Percentiles rank a stretch among this genome's conserved stretches.
Conservation (phyloP, 208 protist genomes). For the Acanthamoeba culbertsoni region DNA sequence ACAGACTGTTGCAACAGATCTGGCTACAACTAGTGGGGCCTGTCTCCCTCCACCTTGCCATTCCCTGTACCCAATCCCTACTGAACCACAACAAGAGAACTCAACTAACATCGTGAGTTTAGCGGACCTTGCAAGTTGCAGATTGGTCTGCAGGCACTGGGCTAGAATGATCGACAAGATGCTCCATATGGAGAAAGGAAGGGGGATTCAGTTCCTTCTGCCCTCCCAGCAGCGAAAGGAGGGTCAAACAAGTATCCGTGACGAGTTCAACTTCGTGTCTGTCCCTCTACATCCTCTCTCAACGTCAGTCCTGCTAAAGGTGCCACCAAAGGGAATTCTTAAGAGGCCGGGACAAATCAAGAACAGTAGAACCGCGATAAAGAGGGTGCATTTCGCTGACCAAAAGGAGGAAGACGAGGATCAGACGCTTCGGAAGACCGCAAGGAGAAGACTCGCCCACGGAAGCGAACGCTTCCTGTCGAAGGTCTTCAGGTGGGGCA, state of each 20-base stretch:
- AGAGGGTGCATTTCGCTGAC: too few species aligned
- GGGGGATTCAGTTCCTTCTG: background rate
- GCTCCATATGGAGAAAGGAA: background rate
- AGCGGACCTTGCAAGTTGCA: background rate
- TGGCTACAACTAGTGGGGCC: background rate
- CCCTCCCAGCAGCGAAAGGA: too few species aligned
- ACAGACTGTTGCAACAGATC: background rate
- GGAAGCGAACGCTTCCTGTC: background rate
- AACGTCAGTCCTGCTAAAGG: background rate
- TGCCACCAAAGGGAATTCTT: background rate
- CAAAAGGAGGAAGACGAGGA: background rate
- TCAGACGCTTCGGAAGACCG: background rate
- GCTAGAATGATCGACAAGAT: conserved; percentile 3
- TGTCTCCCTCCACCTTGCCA: background rate
- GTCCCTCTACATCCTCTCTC: too few species aligned
- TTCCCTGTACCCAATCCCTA: too few species aligned
- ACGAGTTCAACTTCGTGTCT: too few species aligned
- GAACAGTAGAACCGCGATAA: background rate
- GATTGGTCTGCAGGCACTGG: background rate
- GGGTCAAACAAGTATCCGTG: too few species aligned
- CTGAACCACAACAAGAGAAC: too few species aligned
- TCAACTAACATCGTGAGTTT: too few species aligned
- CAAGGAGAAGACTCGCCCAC: background rate
- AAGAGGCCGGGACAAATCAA: background rate
- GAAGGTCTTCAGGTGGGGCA: background rate